Evolutionary conservation across 192 early-diverging fungal genomes (phyloP).

Genomic region (Gaertneriomyces semiglobifer): DNA sequence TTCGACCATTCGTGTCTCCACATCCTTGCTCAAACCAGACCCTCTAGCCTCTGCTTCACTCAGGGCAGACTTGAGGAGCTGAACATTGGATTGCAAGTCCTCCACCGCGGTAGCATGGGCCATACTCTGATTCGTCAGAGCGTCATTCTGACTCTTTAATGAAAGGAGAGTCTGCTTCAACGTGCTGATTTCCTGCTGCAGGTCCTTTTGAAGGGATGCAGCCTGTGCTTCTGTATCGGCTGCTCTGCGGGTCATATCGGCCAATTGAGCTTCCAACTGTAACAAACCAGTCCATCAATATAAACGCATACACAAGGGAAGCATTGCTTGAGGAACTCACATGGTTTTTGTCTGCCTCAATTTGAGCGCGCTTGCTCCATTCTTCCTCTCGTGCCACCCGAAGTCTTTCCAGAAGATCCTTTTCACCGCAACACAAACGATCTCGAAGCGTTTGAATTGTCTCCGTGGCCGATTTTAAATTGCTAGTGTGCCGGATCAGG

Average conservation of each 20-base stretch:
- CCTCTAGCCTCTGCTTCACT: neutral
- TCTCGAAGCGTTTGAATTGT: slow-evolving; percentile 28
- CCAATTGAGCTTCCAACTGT: slow-evolving; percentile 33
- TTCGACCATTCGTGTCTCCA: neutral
- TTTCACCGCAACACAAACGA: slow-evolving; percentile 31
- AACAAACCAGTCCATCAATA: neutral
- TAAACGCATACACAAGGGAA: neutral
- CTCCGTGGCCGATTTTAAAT: slow-evolving; percentile 24
- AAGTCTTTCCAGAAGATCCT: slow-evolving; percentile 40
- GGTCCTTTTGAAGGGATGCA: slow-evolving; percentile 2
- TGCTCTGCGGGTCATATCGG: slow-evolving; percentile 17
- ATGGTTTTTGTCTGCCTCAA: slow-evolving; percentile 38
- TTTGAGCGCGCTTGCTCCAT: slow-evolving; percentile 32
- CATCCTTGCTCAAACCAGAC: slow-evolving; percentile 9
- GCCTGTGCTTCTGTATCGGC: slow-evolving; percentile 14
- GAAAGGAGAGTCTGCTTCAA: slow-evolving; percentile 10
- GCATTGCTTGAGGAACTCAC: slow-evolving; percentile 7
- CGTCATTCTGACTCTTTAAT: slow-evolving; percentile 7
- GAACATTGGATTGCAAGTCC: neutral
- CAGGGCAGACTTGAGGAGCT: neutral
- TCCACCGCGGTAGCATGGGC: slow-evolving; percentile 6
- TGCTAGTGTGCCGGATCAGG: slow-evolving; percentile 11
- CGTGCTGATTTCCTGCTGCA: slow-evolving; percentile 8
- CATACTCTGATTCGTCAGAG: neutral
- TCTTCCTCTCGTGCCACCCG: slow-evolving; percentile 41